Evolutionary conservation across 192 early-diverging fungal species (phyloP).

Genomic region (Podila minutissima): DNA sequence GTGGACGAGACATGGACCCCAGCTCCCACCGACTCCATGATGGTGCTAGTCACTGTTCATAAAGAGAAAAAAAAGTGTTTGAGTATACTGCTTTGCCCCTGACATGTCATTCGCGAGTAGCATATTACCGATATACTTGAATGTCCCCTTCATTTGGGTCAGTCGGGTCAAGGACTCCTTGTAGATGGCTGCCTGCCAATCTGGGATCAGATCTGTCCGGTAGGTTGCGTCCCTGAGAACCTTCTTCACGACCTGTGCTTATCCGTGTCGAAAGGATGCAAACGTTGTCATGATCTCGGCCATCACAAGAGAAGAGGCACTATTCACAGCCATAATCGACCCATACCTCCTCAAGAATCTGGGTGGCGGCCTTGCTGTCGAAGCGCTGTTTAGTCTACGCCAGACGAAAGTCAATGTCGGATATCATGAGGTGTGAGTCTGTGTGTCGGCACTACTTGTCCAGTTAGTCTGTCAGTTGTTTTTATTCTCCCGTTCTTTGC

Average conservation of each 20-base stretch:
- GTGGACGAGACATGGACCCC: constrained; percentile 43
- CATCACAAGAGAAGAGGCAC: not conserved
- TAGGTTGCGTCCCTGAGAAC: constrained; percentile 34
- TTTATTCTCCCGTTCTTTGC: not conserved
- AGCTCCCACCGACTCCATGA: constrained; percentile 31
- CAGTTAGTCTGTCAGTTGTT: too few relatives aligned
- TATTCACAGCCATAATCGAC: not conserved
- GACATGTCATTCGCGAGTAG: too few relatives aligned
- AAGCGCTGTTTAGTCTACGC: constrained; percentile 6
- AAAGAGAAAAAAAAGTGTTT: not conserved
- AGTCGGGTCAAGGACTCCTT: constrained; percentile 27
- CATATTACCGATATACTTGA: constrained; percentile 38
- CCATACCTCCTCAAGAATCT: constrained; percentile 31
- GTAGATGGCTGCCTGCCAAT: constrained; percentile 43
- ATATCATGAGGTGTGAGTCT: too few relatives aligned
- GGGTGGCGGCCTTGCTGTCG: constrained; percentile 24
- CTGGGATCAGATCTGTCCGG: constrained; percentile 32
- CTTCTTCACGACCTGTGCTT: constrained; percentile 36
- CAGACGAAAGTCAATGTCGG: too few relatives aligned
- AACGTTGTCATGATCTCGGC: too few relatives aligned
- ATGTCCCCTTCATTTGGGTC: constrained; percentile 33
- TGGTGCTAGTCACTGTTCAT: constrained; percentile 29
- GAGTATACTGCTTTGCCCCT: not conserved
- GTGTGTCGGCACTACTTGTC: too few relatives aligned
- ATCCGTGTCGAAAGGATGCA: not conserved